These are phyloP conservation scores for Vachellia pachyceras DNA, from an alignment of 306 rosid genomes.

Conservation along the genomic window DNA sequence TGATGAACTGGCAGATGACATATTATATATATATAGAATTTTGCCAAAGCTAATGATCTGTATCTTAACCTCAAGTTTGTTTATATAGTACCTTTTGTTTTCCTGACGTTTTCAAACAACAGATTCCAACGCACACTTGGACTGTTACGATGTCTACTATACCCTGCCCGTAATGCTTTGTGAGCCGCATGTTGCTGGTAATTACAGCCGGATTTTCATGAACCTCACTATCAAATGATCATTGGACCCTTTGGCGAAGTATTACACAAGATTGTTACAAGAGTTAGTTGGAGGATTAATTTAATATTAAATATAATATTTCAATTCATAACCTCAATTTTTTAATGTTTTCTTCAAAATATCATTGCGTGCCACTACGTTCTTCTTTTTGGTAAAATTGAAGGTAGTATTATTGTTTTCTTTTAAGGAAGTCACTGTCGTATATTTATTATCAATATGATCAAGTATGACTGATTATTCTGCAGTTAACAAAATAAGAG, in stretches of 20 bases:
- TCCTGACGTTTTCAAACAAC: conserved; percentile 22
- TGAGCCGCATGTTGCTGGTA: neutral
- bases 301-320: neutral
- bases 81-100: conserved; percentile 30
- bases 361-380: too few relatives aligned
- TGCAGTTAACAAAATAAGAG: too few relatives aligned
- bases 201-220: neutral
- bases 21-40: conserved; percentile 55
- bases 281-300: neutral
- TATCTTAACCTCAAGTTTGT: conserved; percentile 22
- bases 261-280: neutral
- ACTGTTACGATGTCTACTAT: neutral
- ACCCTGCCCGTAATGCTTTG: neutral
- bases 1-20: conserved; percentile 48
- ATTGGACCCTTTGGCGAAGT: neutral
- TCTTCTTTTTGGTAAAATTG: too few relatives aligned
- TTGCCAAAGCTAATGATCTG: conserved; percentile 13
- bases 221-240: neutral
- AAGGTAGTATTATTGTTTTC: too few relatives aligned
- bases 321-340: too few relatives aligned
- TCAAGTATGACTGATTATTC: too few relatives aligned
- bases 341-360: too few relatives aligned
- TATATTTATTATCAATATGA: too few relatives aligned
- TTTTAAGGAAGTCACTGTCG: too few relatives aligned
- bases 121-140: conserved; percentile 13